Evolutionary conservation across 2,329 filamentous ascomycete genomes (phyloP), one percentile per base, ranked within the genome.

Genomic region (Fonsecaea nubica): DNA sequence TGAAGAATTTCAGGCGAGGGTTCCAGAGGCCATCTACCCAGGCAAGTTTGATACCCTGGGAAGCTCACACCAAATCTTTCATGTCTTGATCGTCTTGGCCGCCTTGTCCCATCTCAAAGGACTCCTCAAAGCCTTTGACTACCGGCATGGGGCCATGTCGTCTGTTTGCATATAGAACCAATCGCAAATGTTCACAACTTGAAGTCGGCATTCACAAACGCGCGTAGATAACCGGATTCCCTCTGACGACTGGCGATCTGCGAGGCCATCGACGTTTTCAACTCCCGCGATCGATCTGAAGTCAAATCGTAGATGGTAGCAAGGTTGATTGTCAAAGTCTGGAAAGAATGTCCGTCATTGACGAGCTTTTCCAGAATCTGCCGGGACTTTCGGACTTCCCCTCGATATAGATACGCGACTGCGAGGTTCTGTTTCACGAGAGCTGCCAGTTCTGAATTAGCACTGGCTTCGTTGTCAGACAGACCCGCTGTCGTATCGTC

Each of bases 51-150:
- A 99, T 79, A 91, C 97, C 59, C 91, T 91, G 86, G 94, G 95
- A 42, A 93, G 89, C 76, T 97, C 92, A 21, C 95, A 99, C 79
- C 95, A 99, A 80, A 90, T 99, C 70, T 99, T 99, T 78, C 95
- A 99, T 80, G 82, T 96, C 45, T 85, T 95, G 70, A 93, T 99
- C 33, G 83, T 98, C 15, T 78, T 93, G 67, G 95, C 95, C 0
- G 94, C 92, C 0, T 85, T 86, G 1, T 86, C 90, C 30, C 95
- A 99, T 81, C 82, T 98, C 66, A 89, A 88, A 60, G 93, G 92
- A 57, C 85, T 98, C 80, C 76, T 91, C 35, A 90, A 88, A 78
- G 93, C 93, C 3, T 97, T 97, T 79, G 92, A 97, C 78, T 90
- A 91, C 76, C 89, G 92, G 74, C 93, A 97, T 78, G 86, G 83